Evolutionary conservation across 176 grass and related monocot species (phyloP).

Genomic region (Tillandsia fasciculata): DNA sequence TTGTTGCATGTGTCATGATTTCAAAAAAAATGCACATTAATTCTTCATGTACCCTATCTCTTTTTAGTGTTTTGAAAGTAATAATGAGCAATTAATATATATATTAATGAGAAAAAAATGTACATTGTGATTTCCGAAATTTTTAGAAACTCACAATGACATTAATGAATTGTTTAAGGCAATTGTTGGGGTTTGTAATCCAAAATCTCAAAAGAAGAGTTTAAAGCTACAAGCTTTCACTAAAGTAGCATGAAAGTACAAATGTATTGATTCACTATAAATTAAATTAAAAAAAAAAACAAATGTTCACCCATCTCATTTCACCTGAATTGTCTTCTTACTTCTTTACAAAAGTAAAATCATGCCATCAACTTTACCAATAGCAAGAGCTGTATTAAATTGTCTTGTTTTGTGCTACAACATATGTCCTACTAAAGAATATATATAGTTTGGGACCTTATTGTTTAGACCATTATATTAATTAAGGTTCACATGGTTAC

Average conservation of each 20-base stretch:
- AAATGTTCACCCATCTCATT: slow-evolving; percentile 16
- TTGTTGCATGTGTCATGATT: too few species aligned
- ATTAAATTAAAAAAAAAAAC: slow-evolving; percentile 11
- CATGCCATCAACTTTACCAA: slow-evolving; percentile 1
- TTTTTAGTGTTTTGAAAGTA: too few species aligned
- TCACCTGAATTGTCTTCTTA: slow-evolving; percentile 14
- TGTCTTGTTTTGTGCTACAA: too few species aligned
- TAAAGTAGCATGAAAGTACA: slow-evolving; percentile 35
- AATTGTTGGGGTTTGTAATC: slow-evolving; percentile 21
- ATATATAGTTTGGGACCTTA: too few species aligned
- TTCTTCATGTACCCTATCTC: too few species aligned
- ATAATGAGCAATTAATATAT: background rate
- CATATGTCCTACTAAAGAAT: too few species aligned
- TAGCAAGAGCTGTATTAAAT: too few species aligned
- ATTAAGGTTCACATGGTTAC: too few species aligned
- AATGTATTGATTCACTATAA: slow-evolving; percentile 28
- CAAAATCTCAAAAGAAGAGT: slow-evolving; percentile 30
- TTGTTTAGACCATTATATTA: too few species aligned
- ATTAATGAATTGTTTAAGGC: background rate
- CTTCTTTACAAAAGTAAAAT: slow-evolving; percentile 34
- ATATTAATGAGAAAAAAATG: background rate
- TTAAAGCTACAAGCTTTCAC: slow-evolving; percentile 23
- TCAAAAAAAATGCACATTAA: too few species aligned
- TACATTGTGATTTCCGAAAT: background rate
- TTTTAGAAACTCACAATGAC: slow-evolving; percentile 1